Base-by-base conservation (phyloP, 441 rosid genomes). In the Populus tomentosa region DNA sequence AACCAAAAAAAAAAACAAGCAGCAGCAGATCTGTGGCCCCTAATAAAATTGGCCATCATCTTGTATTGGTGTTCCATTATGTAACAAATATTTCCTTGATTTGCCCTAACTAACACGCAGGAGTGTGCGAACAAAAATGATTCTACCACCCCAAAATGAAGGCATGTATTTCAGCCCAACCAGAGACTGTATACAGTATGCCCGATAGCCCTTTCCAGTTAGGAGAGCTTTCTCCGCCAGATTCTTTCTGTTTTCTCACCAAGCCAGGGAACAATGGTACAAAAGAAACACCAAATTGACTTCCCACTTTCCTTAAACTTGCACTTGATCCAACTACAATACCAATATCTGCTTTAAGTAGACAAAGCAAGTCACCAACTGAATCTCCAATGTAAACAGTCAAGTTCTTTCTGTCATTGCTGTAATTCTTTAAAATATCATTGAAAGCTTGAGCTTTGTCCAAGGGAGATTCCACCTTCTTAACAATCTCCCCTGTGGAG, bases 111-210 rank as follows among this genome's bases (percentile, higher is more conserved):
- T 79, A 77, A 76, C 69, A 65, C 36, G 79, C 72, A 40, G 59
- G 26, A 50, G 72, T 14, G 56, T 16, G n/a, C 71, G 26, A 74
- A 14, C 59, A 56, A 78, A 77, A 74, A 76, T 40, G 61, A 65
- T 71, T 80, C 91, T 93, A 91, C 92, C 91, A 92, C 77, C 98
- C 99, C 90, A 89, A 85, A 79, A 91, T 83, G 75, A 94, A 94
- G 77, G 97, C 94, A 88, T 95, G 97, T 80, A 94, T 84, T 84
- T 94, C 99, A 46, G 94, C 90, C 99, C 98, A 95, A 81, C 91
- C 84, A 24, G 93, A 88, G 74, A 88, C 99, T 13, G 95, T 92
- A 78, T 91, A 94, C 73, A 95, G 90, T 72, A 85, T 84, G 72
- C 98, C 98, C 42, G 95, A 88, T 66, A 73, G 83, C 56, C 89